Conservation (phyloP, 805 yeast genomes). For the Metschnikowia aberdeeniae region DNA sequence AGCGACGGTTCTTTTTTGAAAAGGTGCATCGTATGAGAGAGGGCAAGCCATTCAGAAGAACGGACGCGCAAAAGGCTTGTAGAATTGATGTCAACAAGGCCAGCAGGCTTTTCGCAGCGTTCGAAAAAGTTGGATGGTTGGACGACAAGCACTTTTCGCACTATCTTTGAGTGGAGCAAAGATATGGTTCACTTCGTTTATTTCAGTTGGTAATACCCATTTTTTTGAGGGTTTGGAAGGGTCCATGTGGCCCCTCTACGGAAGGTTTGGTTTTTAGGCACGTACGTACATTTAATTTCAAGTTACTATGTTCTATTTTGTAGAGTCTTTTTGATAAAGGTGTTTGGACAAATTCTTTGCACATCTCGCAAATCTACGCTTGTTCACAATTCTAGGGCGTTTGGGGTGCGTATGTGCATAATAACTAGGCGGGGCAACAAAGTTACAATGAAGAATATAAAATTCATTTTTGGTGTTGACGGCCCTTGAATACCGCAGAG, state of each 20-base stretch:
- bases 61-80: constrained; percentile 97
- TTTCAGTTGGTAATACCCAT: constrained; percentile 6
- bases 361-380: too few species aligned
- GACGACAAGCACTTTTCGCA: constrained; percentile 60
- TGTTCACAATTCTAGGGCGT: not conserved
- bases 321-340: too few species aligned
- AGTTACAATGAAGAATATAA: not conserved
- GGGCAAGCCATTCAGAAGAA: constrained; percentile 83
- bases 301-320: not conserved
- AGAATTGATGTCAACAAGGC: constrained; percentile 96
- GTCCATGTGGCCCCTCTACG: not conserved
- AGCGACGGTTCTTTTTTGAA: constrained; percentile 79
- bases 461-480: not conserved
- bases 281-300: not conserved
- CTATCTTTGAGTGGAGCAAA: constrained; percentile 11
- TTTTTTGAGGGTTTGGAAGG: constrained; percentile 3
- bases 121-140: constrained; percentile 89
- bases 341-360: not conserved
- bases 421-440: not conserved
- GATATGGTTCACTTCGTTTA: not conserved
- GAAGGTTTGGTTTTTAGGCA: constrained; percentile 2
- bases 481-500: too few species aligned
- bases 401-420: not conserved
- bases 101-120: constrained; percentile 83
- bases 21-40: constrained; percentile 71